Evolutionary conservation across 768 basidiomycete species (phyloP), one percentile per base, ranked within the genome.

Genomic region (Podaxis sp.): DNA sequence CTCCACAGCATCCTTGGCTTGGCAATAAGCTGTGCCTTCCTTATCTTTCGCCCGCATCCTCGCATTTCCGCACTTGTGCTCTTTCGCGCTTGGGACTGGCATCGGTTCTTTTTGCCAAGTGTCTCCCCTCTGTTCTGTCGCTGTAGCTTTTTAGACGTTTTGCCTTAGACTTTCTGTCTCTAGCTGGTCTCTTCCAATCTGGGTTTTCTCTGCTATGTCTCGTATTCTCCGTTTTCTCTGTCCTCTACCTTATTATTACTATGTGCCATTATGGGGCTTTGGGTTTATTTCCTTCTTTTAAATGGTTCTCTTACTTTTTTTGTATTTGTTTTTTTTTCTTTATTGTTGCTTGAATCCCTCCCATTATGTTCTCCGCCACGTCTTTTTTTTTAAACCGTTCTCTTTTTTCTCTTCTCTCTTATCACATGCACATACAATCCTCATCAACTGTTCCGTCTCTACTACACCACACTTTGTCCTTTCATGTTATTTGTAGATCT

Each of bases 191-290:
- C 22, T 15, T 26, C 46, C 28, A 52, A 30, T 28, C 41, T 44
- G 53, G 60, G 37, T 30, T 53, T 44, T 60, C 53, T 40, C 46
- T 12, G 26, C 17, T n/a, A 10, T 56, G 60, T 67, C 8, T 51
- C n/a, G 26, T 36, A 8, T 36, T n/a, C 24, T 51, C 36, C 54
- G 60, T 62, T 38, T 22, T 49, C 24, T 11, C 56, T 52, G 3
- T 26, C n/a, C 37, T 53, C 55, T 62, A 64, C 49, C 60, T 30
- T 59, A 62, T 62, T 56, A 46, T 62, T 62, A 60, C 59, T 62
- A 50, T 62, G 55, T 62, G 53, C 48, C 48, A 62, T 56, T 56
- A 36, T 62, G 55, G 61, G 61, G 54, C 36, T 62, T 40, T 62
- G 60, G 41, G 61, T 50, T 50, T 38, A 54, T 44, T 63, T 63